A percentile compares a stretch with the other conserved stretches of the same genome.
Conservation (phyloP, 2,329 filamentous ascomycete genomes). For the Ceratocystis huliohia region DNA sequence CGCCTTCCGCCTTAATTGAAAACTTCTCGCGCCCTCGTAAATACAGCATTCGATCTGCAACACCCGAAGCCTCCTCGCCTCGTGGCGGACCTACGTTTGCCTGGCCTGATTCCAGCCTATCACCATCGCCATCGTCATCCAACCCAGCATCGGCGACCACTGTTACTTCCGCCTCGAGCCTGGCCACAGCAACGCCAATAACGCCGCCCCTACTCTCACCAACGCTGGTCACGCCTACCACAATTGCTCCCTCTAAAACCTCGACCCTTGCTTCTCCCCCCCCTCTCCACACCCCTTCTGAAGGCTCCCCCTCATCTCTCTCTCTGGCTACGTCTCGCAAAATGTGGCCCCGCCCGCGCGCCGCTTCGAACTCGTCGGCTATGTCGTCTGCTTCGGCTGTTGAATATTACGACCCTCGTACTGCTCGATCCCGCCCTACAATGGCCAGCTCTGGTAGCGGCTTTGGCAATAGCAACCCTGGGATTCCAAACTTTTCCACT, state of each 20-base stretch:
- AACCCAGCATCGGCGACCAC: neutral
- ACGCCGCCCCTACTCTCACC: neutral
- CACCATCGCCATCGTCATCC: neutral
- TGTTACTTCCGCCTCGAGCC: neutral
- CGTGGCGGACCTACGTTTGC: conserved; percentile 17
- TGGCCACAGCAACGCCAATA: neutral
- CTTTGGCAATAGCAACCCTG: neutral
- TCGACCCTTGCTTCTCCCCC: neutral
- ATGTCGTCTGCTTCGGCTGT: conserved; percentile 31
- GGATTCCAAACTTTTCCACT: neutral
- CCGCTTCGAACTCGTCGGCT: conserved; percentile 35
- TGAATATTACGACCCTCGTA: conserved; percentile 31
- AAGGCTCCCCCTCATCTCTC: too few relatives aligned
- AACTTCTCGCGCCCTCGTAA: conserved; percentile 51
- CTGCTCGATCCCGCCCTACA: conserved; percentile 22
- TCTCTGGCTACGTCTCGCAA: neutral
- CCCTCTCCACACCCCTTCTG: neutral
- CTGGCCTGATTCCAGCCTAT: neutral
- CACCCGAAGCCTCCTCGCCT: conserved; percentile 12
- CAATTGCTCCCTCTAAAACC: neutral
- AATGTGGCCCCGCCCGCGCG: conserved; percentile 19
- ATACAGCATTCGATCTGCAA: conserved; percentile 33
- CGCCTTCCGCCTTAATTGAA: conserved; percentile 30
- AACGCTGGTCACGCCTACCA: neutral
- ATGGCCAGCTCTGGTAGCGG: neutral